These are phyloP conservation scores for Amphicarpaea edgeworthii DNA, from an alignment of 306 rosid species.

Conservation along the genomic window DNA sequence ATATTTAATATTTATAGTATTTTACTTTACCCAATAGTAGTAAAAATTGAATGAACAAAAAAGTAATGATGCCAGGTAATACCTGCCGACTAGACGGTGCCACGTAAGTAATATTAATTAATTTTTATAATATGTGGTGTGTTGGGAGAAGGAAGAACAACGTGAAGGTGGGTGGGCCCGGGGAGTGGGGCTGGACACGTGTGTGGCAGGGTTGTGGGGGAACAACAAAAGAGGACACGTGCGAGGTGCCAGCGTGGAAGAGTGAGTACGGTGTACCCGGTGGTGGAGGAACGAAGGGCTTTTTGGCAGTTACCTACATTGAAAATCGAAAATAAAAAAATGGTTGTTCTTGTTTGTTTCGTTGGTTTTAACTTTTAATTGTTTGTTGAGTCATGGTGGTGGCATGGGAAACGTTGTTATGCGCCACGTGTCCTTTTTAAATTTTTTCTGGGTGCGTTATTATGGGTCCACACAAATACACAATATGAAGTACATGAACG, in stretches of 20 bases:
- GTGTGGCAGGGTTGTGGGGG: slow-evolving; percentile 55
- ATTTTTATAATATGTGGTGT: too few species aligned
- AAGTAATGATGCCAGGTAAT: slow-evolving; percentile 52
- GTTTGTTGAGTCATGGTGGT: slow-evolving; percentile 43
- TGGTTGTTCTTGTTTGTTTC: slow-evolving; percentile 35
- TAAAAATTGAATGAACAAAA: background rate
- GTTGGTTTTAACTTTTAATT: too few species aligned
- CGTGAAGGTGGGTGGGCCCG: background rate
- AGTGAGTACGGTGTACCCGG: too few species aligned
- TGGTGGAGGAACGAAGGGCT: slow-evolving; percentile 17
- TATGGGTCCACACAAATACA: too few species aligned
- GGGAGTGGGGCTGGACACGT: slow-evolving; percentile 50
- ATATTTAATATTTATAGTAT: too few species aligned
- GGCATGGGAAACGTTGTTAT: slow-evolving; percentile 56
- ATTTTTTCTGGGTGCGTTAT: too few species aligned
- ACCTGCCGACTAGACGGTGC: slow-evolving; percentile 45
- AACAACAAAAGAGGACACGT: slow-evolving; percentile 57
- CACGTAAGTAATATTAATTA: slow-evolving; percentile 47
- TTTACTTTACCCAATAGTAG: background rate
- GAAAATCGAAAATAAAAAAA: slow-evolving; percentile 5
- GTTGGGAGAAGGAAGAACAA: slow-evolving; percentile 35
- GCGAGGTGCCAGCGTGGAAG: slow-evolving; percentile 68
- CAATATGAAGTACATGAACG: too few species aligned
- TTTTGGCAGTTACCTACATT: slow-evolving; percentile 62
- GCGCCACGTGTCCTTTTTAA: too few species aligned